phyloP scores from a whole-genome alignment of 1,284 basidiomycete species.

The Trametes sp. region DNA sequence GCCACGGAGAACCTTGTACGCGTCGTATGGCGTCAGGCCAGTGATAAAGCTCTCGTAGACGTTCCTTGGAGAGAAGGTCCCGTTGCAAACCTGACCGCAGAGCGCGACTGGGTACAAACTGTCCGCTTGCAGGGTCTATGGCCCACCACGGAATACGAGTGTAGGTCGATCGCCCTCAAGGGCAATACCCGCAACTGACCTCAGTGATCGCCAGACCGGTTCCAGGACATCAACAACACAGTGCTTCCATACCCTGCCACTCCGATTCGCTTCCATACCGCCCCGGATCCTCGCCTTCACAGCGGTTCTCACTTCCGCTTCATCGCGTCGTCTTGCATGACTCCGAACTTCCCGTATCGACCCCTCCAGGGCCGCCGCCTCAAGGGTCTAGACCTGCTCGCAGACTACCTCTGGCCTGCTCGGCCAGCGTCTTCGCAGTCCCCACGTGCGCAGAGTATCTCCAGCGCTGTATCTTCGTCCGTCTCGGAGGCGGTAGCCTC shows the following conservation, averaged over 20 bases:
- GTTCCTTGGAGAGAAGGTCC: constrained; percentile 64
- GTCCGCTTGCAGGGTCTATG: constrained; percentile 66
- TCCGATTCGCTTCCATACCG: constrained; percentile 71
- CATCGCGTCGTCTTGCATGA: constrained; percentile 67
- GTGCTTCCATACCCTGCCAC: constrained; percentile 56
- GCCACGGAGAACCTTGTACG: constrained; percentile 45
- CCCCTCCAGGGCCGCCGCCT: constrained; percentile 62
- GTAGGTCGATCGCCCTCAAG: constrained; percentile 48
- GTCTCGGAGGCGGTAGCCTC: neutral
- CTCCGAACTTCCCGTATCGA: constrained; percentile 71
- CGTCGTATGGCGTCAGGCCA: constrained; percentile 57
- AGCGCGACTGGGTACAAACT: constrained; percentile 72
- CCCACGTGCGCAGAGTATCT: neutral
- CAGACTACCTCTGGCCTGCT: constrained; percentile 55
- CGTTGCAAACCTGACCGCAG: constrained; percentile 49
- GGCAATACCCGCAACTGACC: neutral
- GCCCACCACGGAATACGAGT: constrained; percentile 79
- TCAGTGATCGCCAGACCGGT: constrained; percentile 50
- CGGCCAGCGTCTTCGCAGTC: constrained; percentile 6
- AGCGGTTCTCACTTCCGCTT: constrained; percentile 69
- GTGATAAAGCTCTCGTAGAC: constrained; percentile 29
- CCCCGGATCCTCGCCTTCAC: constrained; percentile 68
- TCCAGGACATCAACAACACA: constrained; percentile 55
- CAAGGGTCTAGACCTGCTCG: constrained; percentile 73
- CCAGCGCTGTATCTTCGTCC: neutral